Percentiles rank a stretch among this genome's conserved stretches.
These are phyloP conservation scores for Neophaeococcomyces aloes DNA, from an alignment of 2,329 filamentous ascomycete species.

Conservation along the genomic window DNA sequence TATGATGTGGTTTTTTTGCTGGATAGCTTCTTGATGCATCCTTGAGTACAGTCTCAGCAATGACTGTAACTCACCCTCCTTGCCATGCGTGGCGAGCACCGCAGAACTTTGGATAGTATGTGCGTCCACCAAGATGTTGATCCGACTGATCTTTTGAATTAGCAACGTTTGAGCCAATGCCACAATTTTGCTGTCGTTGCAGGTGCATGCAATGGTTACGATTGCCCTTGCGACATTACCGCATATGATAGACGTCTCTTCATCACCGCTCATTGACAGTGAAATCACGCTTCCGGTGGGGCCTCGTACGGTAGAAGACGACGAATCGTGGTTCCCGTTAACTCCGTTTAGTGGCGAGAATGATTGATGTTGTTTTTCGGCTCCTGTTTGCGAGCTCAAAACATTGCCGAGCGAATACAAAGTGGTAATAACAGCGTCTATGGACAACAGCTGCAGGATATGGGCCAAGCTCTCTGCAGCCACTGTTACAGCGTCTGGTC, in stretches of 20 bases:
- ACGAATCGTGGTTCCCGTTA: constrained; percentile 21
- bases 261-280: constrained; percentile 60
- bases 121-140: constrained; percentile 68
- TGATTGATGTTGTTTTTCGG: constrained; percentile 35
- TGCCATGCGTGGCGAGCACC: constrained; percentile 63
- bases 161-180: constrained; percentile 91
- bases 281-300: constrained; percentile 70
- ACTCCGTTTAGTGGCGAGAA: constrained; percentile 14
- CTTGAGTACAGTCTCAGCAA: constrained; percentile 74
- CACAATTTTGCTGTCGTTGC: constrained; percentile 81
- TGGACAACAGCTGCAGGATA: constrained; percentile 69
- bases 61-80: constrained; percentile 70
- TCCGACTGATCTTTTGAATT: constrained; percentile 84
- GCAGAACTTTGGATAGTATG: constrained; percentile 78
- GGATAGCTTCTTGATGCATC: constrained; percentile 61
- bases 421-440: constrained; percentile 89
- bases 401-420: constrained; percentile 95
- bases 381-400: constrained; percentile 58
- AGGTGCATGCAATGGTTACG: constrained; percentile 73
- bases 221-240: constrained; percentile 91
- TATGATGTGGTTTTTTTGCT: constrained; percentile 56
- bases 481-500: constrained; percentile 57
- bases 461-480: constrained; percentile 79
- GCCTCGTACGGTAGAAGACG: constrained; percentile 28
- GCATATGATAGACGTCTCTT: constrained; percentile 67